Base-by-base conservation (phyloP, 1,284 basidiomycete species). In the Heterobasidion parviporum region DNA sequence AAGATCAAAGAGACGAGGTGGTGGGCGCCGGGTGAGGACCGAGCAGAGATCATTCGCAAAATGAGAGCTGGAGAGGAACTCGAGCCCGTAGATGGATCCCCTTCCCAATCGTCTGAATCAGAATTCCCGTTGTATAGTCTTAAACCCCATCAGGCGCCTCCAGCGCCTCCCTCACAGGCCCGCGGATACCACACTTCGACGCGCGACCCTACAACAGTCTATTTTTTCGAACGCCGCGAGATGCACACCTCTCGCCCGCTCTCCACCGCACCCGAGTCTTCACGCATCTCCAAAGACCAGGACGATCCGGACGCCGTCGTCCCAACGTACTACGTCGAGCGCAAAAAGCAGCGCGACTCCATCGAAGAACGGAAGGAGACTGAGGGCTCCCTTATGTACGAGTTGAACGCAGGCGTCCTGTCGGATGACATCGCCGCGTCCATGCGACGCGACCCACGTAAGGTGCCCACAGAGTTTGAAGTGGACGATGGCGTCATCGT, bases 301-400 rank as follows among this genome's bases (percentile, higher is more conserved):
- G 15, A 47, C 45, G 35, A 55, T 56, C 56, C 53, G 54, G 68
- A 70, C 57, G 59, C 69, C 56, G 62, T 67, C 50, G 68, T 70
- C 33, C 69, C 67, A 7, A 60, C 61, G 1, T 70, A 66, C 59
- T 70, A 70, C 60, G 59, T 71, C 53, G 65, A 70, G 54, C 65
- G 69, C 58, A 69, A 69, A 61, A 64, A 62, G 44, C 67, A 71
- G 60, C 66, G 68, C 54, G 64, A 67, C 45, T 57, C 63, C 2
- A 67, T 73, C 59, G 59, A 64, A 3, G 62, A 69, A 59, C 61
- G 69, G 48, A 70, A 72, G 63, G 67, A 67, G 52, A 62, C 67
- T 50, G 68, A 71, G 54, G 68, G 68, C 41, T 59, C 63, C 8
- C 62, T 74, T 26, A 71, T 73, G 68, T 62, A 66, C 46, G 65